Conservation (phyloP, 768 basidiomycete genomes). For the Russula vinacea region DNA sequence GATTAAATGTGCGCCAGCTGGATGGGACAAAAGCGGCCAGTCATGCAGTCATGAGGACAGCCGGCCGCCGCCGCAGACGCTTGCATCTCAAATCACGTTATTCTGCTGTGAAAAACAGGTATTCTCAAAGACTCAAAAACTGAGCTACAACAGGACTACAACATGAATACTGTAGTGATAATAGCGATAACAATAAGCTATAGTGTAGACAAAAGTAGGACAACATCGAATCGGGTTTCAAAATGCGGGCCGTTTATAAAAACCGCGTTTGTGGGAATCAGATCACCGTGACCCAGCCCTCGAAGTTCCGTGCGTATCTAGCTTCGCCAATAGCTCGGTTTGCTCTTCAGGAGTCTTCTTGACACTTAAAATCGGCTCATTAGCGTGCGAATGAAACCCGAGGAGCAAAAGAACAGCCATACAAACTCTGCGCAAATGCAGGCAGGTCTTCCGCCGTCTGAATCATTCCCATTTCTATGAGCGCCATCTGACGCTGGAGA, state of each 20-base stretch:
- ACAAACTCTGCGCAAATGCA: slow-evolving; percentile 65
- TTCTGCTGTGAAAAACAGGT: too few relatives aligned
- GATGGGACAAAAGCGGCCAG: neutral
- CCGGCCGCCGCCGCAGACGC: too few relatives aligned
- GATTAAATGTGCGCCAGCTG: neutral
- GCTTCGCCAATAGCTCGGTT: slow-evolving; percentile 30
- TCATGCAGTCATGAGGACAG: neutral
- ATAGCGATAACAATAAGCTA: slow-evolving; percentile 13
- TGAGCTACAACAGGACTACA: too few relatives aligned
- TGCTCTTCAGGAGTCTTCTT: slow-evolving; percentile 33
- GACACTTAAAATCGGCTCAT: slow-evolving; percentile 18
- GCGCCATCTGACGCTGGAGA: slow-evolving; percentile 54
- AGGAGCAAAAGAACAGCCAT: slow-evolving; percentile 33
- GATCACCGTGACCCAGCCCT: neutral
- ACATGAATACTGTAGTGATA: slow-evolving; percentile 10
- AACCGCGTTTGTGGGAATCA: neutral
- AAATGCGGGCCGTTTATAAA: neutral
- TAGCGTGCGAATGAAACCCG: neutral
- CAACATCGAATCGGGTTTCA: neutral
- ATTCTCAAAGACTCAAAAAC: too few relatives aligned
- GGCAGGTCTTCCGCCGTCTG: slow-evolving; percentile 49
- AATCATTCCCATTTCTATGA: slow-evolving; percentile 62
- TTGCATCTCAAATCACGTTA: too few relatives aligned
- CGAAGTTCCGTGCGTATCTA: slow-evolving; percentile 28
- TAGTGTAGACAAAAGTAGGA: neutral